Conservation (phyloP, 768 basidiomycete genomes). For the Boletellus emodensis region DNA sequence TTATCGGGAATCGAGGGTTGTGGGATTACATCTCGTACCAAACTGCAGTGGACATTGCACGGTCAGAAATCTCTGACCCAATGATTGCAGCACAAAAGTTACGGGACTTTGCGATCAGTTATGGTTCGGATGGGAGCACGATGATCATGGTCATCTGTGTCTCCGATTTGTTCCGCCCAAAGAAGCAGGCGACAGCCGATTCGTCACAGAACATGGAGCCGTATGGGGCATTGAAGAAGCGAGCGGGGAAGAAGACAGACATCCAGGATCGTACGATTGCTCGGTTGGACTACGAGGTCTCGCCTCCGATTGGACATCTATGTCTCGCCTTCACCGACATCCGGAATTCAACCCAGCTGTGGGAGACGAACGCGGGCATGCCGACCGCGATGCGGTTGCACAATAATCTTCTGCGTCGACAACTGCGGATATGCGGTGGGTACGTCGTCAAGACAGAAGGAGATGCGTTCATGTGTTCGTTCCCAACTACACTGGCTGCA, state of each 20-base stretch:
- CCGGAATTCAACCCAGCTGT: slow-evolving; percentile 91
- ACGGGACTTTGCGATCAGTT: slow-evolving; percentile 94
- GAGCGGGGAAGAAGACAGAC: slow-evolving; percentile 42
- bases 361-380: slow-evolving; percentile 97
- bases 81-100: slow-evolving; percentile 96
- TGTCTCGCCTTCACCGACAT: slow-evolving; percentile 98
- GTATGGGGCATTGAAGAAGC: slow-evolving; percentile 28
- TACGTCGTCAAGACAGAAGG: slow-evolving; percentile 99
- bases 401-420: slow-evolving; percentile 79
- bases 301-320: slow-evolving; percentile 80
- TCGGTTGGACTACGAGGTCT: slow-evolving; percentile 72
- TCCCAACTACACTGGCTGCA: slow-evolving; percentile 82
- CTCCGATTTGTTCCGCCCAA: slow-evolving; percentile 66
- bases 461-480: slow-evolving; percentile 98
- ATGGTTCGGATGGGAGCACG: slow-evolving; percentile 87
- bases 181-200: slow-evolving; percentile 37
- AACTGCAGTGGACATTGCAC: slow-evolving; percentile 93
- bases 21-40: slow-evolving; percentile 96
- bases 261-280: slow-evolving; percentile 55
- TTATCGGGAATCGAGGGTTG: slow-evolving; percentile 87
- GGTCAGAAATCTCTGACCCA: slow-evolving; percentile 61
- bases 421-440: slow-evolving; percentile 85
- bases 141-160: slow-evolving; percentile 98
- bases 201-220: slow-evolving; percentile 37
- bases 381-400: slow-evolving; percentile 88